Percentiles rank a stretch among this genome's conserved stretches.
Conservation (phyloP, 2,329 filamentous ascomycete genomes). For the Neofusicoccum laricinum region DNA sequence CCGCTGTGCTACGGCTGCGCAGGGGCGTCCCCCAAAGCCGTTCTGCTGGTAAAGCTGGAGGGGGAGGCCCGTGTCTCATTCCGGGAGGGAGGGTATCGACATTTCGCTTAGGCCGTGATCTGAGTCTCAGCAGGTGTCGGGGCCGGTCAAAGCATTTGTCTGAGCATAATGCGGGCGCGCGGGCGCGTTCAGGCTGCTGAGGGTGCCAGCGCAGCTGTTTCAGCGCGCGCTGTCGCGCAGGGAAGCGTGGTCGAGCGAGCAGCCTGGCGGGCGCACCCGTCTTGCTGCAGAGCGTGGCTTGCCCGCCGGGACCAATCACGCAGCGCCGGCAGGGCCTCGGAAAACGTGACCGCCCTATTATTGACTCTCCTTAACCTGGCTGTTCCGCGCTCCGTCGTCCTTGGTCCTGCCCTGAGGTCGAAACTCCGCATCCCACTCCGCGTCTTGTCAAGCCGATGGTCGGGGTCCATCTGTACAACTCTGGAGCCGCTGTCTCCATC, state of each 20-base stretch:
- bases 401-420: no score
- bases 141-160: not conserved
- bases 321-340: not conserved
- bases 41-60: no score
- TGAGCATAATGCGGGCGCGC: not conserved
- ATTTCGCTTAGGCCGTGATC: conserved; percentile 6
- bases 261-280: not conserved
- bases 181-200: not conserved
- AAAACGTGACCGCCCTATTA: not conserved
- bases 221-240: not conserved
- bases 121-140: not conserved
- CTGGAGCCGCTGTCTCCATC: conserved; percentile 4
- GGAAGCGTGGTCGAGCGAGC: not conserved
- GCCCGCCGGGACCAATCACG: not conserved
- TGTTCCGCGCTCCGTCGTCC: no score
- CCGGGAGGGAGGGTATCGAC: not conserved
- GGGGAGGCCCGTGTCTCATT: no score
- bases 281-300: not conserved
- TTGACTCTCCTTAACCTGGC: conserved; percentile 3
- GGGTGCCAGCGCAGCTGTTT: conserved; percentile 8
- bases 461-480: conserved; percentile 3
- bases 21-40: no score
- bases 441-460: conserved; percentile 10
- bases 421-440: not conserved
- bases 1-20: no score